phyloP scores from a whole-genome alignment of 1,284 basidiomycete genomes.

The Inonotus obliquus region DNA sequence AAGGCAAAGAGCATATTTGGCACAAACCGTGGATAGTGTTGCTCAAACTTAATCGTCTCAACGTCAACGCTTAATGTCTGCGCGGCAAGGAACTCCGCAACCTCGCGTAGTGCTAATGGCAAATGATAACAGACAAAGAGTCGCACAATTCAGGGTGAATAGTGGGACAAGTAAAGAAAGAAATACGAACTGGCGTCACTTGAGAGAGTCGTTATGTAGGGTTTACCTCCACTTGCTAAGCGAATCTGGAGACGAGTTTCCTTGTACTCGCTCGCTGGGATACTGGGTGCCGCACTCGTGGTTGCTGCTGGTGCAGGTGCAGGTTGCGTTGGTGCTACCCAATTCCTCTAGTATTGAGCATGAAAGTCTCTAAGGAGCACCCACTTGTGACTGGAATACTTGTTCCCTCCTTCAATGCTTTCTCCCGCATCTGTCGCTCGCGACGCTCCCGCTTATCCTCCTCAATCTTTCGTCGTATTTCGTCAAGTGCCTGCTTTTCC shows the following conservation, averaged over 20 bases:
- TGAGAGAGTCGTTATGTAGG: constrained; percentile 74
- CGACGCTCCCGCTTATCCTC: constrained; percentile 88
- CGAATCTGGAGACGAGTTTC: constrained; percentile 85
- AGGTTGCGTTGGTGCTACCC: background rate
- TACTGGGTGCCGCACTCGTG: constrained; percentile 47
- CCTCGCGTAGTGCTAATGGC: constrained; percentile 64
- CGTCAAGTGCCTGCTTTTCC: constrained; percentile 78
- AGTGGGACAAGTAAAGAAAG: background rate
- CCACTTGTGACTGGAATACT: constrained; percentile 28
- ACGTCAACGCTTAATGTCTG: constrained; percentile 68
- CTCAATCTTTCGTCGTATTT: constrained; percentile 89
- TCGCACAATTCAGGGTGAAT: background rate
- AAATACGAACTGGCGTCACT: constrained; percentile 69
- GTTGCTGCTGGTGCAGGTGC: constrained; percentile 32
- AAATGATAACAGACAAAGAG: constrained; percentile 7
- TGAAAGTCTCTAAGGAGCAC: background rate
- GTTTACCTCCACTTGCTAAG: constrained; percentile 72
- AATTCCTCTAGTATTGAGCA: constrained; percentile 18
- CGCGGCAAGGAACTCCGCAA: constrained; percentile 81
- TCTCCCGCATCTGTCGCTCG: constrained; percentile 82
- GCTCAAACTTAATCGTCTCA: constrained; percentile 70
- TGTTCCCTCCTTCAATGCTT: constrained; percentile 77
- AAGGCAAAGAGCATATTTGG: background rate
- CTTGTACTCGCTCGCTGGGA: constrained; percentile 70
- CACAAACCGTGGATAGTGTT: constrained; percentile 79